Conservation (phyloP, 345 rosid genomes). For the Pelargonium nanum region DNA sequence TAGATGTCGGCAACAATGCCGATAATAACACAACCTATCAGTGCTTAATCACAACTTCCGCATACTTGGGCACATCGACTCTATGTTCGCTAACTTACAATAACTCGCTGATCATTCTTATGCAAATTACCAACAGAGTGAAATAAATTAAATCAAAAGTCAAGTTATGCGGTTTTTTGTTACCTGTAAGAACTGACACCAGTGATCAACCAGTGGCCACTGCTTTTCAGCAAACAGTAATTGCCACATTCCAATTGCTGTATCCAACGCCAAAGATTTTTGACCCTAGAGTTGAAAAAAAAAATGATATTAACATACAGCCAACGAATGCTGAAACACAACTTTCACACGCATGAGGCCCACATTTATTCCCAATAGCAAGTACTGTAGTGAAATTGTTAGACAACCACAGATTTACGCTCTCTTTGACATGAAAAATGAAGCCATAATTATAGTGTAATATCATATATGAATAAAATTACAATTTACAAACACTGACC, state of each 20-base stretch:
- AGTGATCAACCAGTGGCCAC: conserved; percentile 84
- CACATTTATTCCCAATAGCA: neutral
- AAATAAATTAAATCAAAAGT: neutral
- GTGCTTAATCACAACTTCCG: neutral
- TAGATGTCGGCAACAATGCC: neutral
- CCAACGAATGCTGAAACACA: neutral
- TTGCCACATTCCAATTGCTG: conserved; percentile 99
- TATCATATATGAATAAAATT: neutral
- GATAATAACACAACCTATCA: neutral
- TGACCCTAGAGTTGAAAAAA: conserved; percentile 53
- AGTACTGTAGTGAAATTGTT: neutral
- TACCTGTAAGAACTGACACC: conserved; percentile 99
- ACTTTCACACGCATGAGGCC: neutral
- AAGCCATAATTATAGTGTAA: neutral
- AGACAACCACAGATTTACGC: too few species aligned
- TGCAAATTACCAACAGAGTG: neutral
- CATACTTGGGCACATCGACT: neutral
- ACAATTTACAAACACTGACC: conserved; percentile 30
- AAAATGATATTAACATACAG: neutral
- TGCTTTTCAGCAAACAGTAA: conserved; percentile 87
- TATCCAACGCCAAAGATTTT: conserved; percentile 90
- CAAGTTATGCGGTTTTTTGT: conserved; percentile 1
- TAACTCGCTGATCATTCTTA: neutral
- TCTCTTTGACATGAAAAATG: too few species aligned
- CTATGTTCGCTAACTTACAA: neutral